Percentiles rank a stretch among this genome's conserved stretches.
phyloP scores from a whole-genome alignment of 73 alveolate species.

The Loxodes magnus region DNA sequence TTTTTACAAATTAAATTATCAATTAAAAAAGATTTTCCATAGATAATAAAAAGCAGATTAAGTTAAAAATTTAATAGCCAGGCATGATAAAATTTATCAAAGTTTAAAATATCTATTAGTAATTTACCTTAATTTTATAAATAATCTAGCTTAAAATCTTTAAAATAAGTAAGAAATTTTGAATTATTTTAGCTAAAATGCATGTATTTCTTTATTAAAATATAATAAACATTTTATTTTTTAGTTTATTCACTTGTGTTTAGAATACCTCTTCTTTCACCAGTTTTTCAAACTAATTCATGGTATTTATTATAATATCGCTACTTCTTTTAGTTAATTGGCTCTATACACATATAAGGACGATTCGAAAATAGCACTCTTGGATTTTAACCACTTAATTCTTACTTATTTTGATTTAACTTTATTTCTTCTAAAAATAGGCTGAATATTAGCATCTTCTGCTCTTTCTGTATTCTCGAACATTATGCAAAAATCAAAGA shows the following conservation, averaged over 20 bases:
- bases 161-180: too few relatives aligned
- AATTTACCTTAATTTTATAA: too few relatives aligned
- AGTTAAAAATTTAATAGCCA: too few relatives aligned
- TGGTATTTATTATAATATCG: slow-evolving; percentile 80
- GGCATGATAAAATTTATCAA: too few relatives aligned
- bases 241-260: slow-evolving; percentile 97
- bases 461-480: slow-evolving; percentile 82
- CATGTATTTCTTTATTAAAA: too few relatives aligned
- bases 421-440: slow-evolving; percentile 93
- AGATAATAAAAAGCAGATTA: too few relatives aligned
- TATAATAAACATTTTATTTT: too few relatives aligned
- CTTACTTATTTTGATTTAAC: slow-evolving; percentile 83
- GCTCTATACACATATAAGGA: slow-evolving; percentile 96
- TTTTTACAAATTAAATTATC: too few relatives aligned
- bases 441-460: slow-evolving; percentile 92
- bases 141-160: too few relatives aligned
- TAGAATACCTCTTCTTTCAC: slow-evolving; percentile 84
- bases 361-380: slow-evolving; percentile 94
- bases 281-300: slow-evolving; percentile 93
- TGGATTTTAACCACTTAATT: slow-evolving; percentile 87
- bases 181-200: too few relatives aligned
- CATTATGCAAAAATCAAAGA: slow-evolving; percentile 58
- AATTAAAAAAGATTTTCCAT: too few relatives aligned
- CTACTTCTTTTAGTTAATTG: slow-evolving; percentile 69
- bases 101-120: too few relatives aligned